phyloP scores from a whole-genome alignment of 208 protist species.

The Leishmania tarentolae region DNA sequence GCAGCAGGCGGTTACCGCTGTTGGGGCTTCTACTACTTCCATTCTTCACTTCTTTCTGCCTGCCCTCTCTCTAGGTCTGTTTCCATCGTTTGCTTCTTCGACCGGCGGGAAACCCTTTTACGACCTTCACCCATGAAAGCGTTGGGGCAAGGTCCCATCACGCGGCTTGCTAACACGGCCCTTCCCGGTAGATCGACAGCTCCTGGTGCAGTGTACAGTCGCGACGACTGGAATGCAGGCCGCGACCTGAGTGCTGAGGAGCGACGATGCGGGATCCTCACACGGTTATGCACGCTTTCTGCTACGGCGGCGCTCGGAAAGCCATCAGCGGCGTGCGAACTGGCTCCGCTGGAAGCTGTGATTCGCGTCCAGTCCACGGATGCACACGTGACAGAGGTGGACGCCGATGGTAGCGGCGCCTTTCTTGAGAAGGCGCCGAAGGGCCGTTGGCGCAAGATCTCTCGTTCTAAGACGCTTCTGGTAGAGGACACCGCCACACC shows the following conservation, averaged over 20 bases:
- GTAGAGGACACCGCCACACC: slow-evolving; percentile 61
- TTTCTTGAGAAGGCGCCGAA: slow-evolving; percentile 53
- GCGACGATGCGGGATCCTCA: slow-evolving; percentile 51
- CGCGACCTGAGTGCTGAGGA: slow-evolving; percentile 61
- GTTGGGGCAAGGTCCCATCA: slow-evolving; percentile 36
- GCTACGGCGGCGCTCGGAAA: neutral
- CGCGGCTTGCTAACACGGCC: slow-evolving; percentile 20
- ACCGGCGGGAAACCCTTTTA: neutral
- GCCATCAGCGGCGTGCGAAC: neutral
- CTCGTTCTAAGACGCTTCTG: slow-evolving; percentile 56
- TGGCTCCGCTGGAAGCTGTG: slow-evolving; percentile 33
- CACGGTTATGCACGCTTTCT: slow-evolving; percentile 18
- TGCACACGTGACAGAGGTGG: slow-evolving; percentile 78
- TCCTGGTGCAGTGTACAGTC: slow-evolving; percentile 22
- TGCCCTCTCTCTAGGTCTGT: neutral
- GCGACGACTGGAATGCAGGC: slow-evolving; percentile 62
- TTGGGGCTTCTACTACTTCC: neutral
- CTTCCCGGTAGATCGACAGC: slow-evolving; percentile 1
- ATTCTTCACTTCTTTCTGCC: neutral
- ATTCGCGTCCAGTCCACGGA: slow-evolving; percentile 71
- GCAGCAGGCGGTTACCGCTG: neutral
- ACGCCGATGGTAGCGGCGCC: slow-evolving; percentile 36
- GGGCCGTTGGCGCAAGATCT: slow-evolving; percentile 81
- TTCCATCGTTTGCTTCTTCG: neutral
- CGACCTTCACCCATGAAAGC: slow-evolving; percentile 28